Evolutionary conservation across 225 moss, liverwort and hornwort species (phyloP).

Genomic region (Sphagnum contortum): DNA sequence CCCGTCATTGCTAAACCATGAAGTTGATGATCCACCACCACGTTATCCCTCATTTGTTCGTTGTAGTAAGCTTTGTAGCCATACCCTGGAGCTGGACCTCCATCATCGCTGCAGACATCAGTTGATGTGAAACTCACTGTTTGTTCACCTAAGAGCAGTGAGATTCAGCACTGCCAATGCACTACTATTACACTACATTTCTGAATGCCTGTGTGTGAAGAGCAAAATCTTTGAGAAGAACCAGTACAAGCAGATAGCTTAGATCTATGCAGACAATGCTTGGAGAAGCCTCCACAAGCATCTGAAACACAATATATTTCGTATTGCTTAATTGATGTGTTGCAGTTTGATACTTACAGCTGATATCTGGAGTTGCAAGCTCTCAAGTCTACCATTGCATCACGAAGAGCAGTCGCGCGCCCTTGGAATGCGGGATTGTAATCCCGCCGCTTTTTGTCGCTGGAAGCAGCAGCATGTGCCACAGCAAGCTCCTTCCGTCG

Average conservation of each 20-base stretch:
- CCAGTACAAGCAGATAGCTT: neutral
- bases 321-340: neutral
- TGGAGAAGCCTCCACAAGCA: neutral
- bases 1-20: neutral
- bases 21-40: conserved; percentile 11
- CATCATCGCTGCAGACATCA: conserved; percentile 7
- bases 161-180: no score
- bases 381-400: conserved; percentile 7
- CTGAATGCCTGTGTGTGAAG: no score
- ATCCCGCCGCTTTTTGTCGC: conserved; percentile 9
- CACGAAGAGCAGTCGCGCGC: conserved; percentile 1
- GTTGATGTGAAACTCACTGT: neutral
- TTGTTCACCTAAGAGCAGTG: neutral
- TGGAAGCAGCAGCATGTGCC: conserved; percentile 18
- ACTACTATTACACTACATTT: no score
- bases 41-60: conserved; percentile 4
- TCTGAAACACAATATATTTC: neutral
- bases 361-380: conserved; percentile 3
- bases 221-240: no score
- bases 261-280: neutral
- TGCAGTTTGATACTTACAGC: neutral
- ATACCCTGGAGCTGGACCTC: neutral
- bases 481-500: conserved; percentile 56
- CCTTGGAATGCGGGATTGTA: conserved; percentile 7
- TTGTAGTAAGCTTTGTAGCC: conserved; percentile 5